A percentile compares a stretch with the other conserved stretches of the same genome.
Evolutionary conservation across 176 grass and related monocot genomes (phyloP).

Genomic region (Musa schizocarpa): DNA sequence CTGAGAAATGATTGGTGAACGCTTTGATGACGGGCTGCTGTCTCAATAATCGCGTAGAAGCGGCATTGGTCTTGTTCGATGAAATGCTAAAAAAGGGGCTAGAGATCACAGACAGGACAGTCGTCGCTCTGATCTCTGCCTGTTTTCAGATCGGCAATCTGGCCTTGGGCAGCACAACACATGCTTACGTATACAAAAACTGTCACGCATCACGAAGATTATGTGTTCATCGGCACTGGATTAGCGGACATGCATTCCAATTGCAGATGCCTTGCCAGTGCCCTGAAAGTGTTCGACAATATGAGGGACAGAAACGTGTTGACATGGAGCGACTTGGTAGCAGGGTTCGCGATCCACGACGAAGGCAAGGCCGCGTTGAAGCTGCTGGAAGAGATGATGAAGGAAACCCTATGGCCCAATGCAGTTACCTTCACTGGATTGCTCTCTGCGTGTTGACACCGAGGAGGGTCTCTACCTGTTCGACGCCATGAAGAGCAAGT

Average conservation of each 20-base stretch:
- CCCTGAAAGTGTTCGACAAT: conserved; percentile 3
- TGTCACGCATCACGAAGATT: not conserved
- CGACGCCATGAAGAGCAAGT: conserved; percentile 1
- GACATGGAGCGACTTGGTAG: conserved; percentile 13
- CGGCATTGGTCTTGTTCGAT: no score
- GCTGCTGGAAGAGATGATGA: conserved; percentile 3
- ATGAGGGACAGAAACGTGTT: conserved; percentile 4
- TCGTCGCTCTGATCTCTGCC: not conserved
- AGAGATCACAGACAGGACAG: not conserved
- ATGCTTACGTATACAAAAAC: not conserved
- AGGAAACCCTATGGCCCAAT: not conserved
- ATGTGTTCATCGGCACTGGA: not conserved
- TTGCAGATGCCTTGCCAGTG: conserved; percentile 11
- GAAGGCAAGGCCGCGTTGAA: not conserved
- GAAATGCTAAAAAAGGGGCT: not conserved
- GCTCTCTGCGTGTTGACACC: conserved; percentile 11
- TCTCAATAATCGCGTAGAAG: no score
- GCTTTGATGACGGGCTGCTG: no score
- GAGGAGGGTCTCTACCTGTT: conserved; percentile 9
- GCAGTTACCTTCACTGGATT: conserved; percentile 7
- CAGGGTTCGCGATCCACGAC: not conserved
- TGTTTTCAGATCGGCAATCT: conserved; percentile 5
- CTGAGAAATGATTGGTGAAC: no score
- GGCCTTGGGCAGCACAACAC: not conserved
- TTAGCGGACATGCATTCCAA: conserved; percentile 21